Percentiles rank a stretch among this genome's conserved stretches.
Evolutionary conservation across 2,329 filamentous ascomycete species (phyloP).

Genomic region (Drechslerella dactyloides): DNA sequence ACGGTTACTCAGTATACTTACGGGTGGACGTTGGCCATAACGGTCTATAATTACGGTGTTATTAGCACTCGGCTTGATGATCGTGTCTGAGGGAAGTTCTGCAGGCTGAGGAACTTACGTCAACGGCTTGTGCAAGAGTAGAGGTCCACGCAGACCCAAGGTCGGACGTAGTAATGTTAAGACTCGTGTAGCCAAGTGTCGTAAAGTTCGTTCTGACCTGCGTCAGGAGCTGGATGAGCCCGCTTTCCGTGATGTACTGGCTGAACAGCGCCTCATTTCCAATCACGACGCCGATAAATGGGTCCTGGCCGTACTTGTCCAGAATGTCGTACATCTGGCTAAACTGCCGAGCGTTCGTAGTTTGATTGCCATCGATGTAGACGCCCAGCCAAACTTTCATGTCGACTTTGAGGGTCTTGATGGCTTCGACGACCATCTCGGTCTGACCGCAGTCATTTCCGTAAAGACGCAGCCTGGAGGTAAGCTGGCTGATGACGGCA

Average conservation of each 20-base stretch:
- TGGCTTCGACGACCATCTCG: constrained; percentile 85
- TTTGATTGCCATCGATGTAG: constrained; percentile 83
- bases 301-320: constrained; percentile 69
- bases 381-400: constrained; percentile 95
- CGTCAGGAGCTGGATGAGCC: constrained; percentile 70
- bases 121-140: constrained; percentile 71
- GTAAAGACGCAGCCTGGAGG: constrained; percentile 85
- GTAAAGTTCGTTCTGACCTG: constrained; percentile 76
- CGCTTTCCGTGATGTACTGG: constrained; percentile 71
- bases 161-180: constrained; percentile 86
- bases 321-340: constrained; percentile 83
- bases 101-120: constrained; percentile 65
- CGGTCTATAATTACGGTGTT: constrained; percentile 7
- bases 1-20: constrained; percentile 23
- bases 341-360: constrained; percentile 83
- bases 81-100: constrained; percentile 54
- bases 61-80: constrained; percentile 11
- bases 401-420: constrained; percentile 74
- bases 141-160: constrained; percentile 85
- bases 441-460: constrained; percentile 98
- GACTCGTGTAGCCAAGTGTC: constrained; percentile 65
- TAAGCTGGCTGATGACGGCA: constrained; percentile 86
- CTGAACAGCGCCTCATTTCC: constrained; percentile 72
- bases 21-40: constrained; percentile 97
- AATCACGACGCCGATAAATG: constrained; percentile 78